A percentile compares a stretch with the other conserved stretches of the same genome.
phyloP scores from a whole-genome alignment of 2,329 filamentous ascomycete species.

The Alternaria triticimaculans region DNA sequence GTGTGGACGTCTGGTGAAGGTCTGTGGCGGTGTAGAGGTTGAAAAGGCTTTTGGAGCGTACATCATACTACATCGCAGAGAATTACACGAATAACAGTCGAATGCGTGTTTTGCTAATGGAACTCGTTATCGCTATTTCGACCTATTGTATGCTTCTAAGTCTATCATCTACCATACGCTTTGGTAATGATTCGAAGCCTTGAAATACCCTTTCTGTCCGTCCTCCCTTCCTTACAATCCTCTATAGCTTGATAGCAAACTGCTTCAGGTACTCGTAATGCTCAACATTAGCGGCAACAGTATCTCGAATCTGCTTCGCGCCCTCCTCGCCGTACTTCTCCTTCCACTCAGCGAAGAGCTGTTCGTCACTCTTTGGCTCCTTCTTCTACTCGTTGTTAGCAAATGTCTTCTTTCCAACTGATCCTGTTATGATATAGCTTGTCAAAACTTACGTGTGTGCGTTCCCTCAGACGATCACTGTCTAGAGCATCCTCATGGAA shows the following conservation, averaged over 20 bases:
- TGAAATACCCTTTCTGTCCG: neutral
- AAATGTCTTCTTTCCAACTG: neutral
- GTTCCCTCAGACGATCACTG: constrained; percentile 76
- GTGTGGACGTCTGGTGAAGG: neutral
- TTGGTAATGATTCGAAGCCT: neutral
- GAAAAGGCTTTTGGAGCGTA: too few relatives aligned
- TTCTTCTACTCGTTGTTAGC: constrained; percentile 54
- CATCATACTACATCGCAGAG: too few relatives aligned
- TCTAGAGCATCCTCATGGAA: constrained; percentile 95
- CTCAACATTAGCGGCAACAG: constrained; percentile 73
- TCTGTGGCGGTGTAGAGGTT: too few relatives aligned
- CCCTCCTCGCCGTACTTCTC: constrained; percentile 76
- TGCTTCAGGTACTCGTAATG: constrained; percentile 84
- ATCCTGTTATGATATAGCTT: neutral
- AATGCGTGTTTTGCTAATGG: neutral
- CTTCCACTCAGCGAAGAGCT: constrained; percentile 74
- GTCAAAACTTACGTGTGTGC: constrained; percentile 63
- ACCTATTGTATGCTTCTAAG: neutral
- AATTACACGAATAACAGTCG: too few relatives aligned
- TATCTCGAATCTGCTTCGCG: constrained; percentile 71
- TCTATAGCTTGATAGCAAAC: constrained; percentile 67
- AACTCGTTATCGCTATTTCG: neutral
- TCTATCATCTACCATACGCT: neutral
- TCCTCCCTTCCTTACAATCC: too few relatives aligned
- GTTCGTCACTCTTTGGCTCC: constrained; percentile 68